These are phyloP conservation scores for Alliaria petiolata DNA, from an alignment of 345 rosid genomes.

Conservation along the genomic window DNA sequence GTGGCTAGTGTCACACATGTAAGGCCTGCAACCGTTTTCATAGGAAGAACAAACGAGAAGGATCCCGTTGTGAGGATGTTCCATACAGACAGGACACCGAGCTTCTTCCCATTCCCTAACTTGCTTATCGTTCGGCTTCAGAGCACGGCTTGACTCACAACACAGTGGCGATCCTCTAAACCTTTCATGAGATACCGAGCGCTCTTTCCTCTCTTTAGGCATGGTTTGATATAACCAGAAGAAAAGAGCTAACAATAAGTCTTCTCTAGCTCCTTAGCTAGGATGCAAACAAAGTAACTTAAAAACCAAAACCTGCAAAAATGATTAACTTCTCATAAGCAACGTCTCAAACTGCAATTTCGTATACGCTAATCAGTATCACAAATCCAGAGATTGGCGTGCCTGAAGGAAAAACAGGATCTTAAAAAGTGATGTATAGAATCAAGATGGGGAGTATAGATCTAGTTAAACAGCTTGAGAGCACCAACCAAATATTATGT, in stretches of 20 bases:
- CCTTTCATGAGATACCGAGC: conserved; percentile 65
- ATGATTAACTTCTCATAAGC: too few relatives aligned
- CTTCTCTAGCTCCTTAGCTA: background rate
- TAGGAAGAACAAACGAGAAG: conserved; percentile 89
- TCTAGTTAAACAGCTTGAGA: background rate
- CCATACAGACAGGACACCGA: conserved; percentile 96
- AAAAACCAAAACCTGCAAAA: too few relatives aligned
- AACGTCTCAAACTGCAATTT: too few relatives aligned
- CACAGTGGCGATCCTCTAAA: conserved; percentile 52
- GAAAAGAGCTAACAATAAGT: background rate
- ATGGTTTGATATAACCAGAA: conserved; percentile 36
- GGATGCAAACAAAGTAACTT: too few relatives aligned
- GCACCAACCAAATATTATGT: background rate
- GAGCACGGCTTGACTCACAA: conserved; percentile 56
- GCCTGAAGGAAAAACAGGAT: too few relatives aligned
- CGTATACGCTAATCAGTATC: too few relatives aligned
- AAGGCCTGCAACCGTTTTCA: conserved; percentile 91
- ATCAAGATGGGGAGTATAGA: background rate
- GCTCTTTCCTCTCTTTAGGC: conserved; percentile 92
- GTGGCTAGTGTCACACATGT: conserved; percentile 97
- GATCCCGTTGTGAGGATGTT: conserved; percentile 96
- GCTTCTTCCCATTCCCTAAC: conserved; percentile 95
- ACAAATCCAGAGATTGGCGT: too few relatives aligned
- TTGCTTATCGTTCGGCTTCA: conserved; percentile 50
- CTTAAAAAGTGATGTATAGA: background rate